Evolutionary conservation across 345 rosid species (phyloP), one percentile per base, ranked within the genome.

Genomic region (Hirschfeldia incana): DNA sequence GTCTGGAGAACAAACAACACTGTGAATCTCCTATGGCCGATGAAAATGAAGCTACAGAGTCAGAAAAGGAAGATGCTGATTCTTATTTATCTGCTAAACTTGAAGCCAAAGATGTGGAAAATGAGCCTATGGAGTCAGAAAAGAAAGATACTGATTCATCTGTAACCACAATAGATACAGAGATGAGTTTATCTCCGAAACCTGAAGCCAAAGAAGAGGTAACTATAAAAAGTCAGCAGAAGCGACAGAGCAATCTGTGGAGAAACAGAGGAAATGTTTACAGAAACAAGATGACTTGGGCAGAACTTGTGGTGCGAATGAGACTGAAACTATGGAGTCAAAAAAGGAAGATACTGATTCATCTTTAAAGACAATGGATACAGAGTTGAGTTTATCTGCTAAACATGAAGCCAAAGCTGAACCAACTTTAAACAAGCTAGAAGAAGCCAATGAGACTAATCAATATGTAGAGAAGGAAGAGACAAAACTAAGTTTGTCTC

Each of bases 391-490:
- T 58, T 58, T 16, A 53, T 8, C 10, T 63, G 42, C 46, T 62
- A 55, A 57, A 64, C 63, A 12, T 30, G 76, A 75, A 17, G 63
- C 17, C 3, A 13, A 72, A 42, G 73, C 10, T 55, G 63, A 75
- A 60, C 2, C 29, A 70, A 15, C 28, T 59, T 13, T 8, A 30
- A 66, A 12, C 37, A 72, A 30, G 64, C 8, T 65, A 39, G 37
- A 51, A 62, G 69, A 62, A 46, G 27, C 59, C 4, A 13, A 80
- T 7, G 61, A 75, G 60, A 70, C 6, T 26, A 44, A 37, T 30
- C 36, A 69, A 69, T 55, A 37, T 26, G 51, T 74, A 60, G 71
- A 70, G 8, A 74, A 61, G 16, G 62, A 67, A 44, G 62, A 67
- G 34, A 30, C 21, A 58, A 72, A 57, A 27, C 9, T 1, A 0